Conservation (phyloP, 129 eudicot species). For the Chrysanthemum lavandulifolium region DNA sequence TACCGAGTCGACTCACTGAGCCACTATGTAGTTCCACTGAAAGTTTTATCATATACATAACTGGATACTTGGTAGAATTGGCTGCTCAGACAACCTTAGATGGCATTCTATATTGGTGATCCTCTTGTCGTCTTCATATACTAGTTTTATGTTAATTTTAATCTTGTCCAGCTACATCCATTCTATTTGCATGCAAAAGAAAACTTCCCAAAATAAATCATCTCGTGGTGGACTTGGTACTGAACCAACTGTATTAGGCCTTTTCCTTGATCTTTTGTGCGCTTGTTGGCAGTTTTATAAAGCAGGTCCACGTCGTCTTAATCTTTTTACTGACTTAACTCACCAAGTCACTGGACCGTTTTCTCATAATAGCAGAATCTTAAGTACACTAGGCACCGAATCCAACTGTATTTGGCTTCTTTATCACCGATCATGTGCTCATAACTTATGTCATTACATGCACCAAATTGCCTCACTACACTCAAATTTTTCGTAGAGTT, state of each 20-base stretch:
- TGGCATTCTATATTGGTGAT: too few species aligned
- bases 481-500: too few species aligned
- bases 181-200: background rate
- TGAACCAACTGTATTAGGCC: background rate
- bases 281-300: background rate
- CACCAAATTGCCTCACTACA: slow-evolving; percentile 9
- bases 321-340: too few species aligned
- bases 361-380: background rate
- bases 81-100: too few species aligned
- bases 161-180: background rate
- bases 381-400: slow-evolving; percentile 9
- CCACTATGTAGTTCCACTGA: background rate
- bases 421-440: background rate
- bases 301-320: too few species aligned
- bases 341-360: background rate
- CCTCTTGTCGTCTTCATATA: too few species aligned
- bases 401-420: slow-evolving; percentile 18
- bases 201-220: background rate
- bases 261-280: background rate
- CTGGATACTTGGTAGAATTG: too few species aligned
- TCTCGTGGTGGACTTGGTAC: background rate
- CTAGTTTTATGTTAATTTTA: too few species aligned
- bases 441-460: background rate
- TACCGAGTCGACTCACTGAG: slow-evolving; percentile 18
- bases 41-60: too few species aligned